A percentile compares a stretch with the other conserved stretches of the same genome.
Conservation (phyloP, 441 rosid genomes). For the Codiaeum variegatum region DNA sequence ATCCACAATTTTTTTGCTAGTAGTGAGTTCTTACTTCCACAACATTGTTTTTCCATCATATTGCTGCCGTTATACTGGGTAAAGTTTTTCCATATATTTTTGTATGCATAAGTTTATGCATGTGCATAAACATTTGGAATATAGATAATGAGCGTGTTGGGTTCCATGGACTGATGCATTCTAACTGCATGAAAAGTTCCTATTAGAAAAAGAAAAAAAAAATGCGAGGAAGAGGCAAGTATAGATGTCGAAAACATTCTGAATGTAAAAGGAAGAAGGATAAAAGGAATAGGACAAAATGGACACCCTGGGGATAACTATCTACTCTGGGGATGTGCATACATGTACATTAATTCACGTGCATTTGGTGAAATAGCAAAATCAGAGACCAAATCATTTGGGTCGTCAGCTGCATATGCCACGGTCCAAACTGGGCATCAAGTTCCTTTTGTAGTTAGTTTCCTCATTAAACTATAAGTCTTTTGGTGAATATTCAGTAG, state of each 20-base stretch:
- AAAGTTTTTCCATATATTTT: not conserved
- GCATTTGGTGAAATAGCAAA: not conserved
- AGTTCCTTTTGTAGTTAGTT: not conserved
- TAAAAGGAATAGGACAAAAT: too few species aligned
- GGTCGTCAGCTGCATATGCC: not conserved
- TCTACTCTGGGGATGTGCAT: not conserved
- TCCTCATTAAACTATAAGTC: not conserved
- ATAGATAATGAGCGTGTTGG: not conserved
- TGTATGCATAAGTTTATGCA: not conserved
- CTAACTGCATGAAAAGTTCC: not conserved
- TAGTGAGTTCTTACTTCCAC: constrained; percentile 46
- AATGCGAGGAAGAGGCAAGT: not conserved
- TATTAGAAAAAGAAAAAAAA: too few species aligned
- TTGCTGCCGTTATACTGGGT: not conserved
- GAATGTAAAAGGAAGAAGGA: too few species aligned
- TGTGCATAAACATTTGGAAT: not conserved
- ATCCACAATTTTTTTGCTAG: constrained; percentile 36
- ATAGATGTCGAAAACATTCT: too few species aligned
- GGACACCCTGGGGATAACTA: not conserved
- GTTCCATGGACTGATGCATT: not conserved
- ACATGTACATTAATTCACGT: not conserved
- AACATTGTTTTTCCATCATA: not conserved
- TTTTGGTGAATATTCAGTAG: not conserved
- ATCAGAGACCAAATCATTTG: not conserved
- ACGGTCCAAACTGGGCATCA: not conserved